Evolutionary conservation across 108 stramenopile species (phyloP).

Genomic region (Stephanodiscus triporus): DNA sequence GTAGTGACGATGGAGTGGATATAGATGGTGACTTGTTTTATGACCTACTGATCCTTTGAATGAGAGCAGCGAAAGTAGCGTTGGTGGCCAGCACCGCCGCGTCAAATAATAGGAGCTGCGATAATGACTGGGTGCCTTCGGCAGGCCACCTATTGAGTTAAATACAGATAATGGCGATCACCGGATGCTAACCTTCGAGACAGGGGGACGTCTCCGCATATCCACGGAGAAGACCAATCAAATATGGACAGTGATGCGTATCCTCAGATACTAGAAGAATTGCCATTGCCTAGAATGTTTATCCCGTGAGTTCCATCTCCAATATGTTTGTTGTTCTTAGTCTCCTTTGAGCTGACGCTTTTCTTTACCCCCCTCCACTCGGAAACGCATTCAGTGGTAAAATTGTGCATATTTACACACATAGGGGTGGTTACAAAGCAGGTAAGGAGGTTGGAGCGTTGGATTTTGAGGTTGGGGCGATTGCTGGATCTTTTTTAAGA

Average conservation of each 20-base stretch:
- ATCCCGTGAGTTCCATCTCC: conserved; percentile 50
- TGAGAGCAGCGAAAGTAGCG: conserved; percentile 62
- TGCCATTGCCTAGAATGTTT: conserved; percentile 89
- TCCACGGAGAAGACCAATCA: conserved; percentile 22
- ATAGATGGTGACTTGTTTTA: conserved; percentile 86
- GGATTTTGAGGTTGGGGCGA: not conserved
- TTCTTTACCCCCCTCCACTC: too few species aligned
- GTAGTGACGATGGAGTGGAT: conserved; percentile 29
- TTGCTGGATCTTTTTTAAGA: conserved; percentile 1
- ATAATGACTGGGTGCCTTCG: conserved; percentile 49
- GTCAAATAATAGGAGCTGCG: conserved; percentile 22
- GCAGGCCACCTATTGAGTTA: conserved; percentile 44
- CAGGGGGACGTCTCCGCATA: not conserved
- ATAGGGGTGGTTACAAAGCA: conserved; percentile 87
- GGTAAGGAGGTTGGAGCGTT: not conserved
- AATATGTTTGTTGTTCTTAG: too few species aligned
- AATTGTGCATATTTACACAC: conserved; percentile 92
- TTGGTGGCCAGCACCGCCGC: not conserved
- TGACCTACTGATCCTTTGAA: conserved; percentile 64
- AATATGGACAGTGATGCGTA: conserved; percentile 23
- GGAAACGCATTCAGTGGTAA: conserved; percentile 49
- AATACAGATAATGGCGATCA: not conserved
- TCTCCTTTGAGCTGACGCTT: too few species aligned
- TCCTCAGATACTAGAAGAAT: conserved; percentile 84
- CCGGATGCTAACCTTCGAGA: not conserved